These are phyloP conservation scores for Fusarium mundagurra DNA, from an alignment of 2,329 filamentous ascomycete genomes.

Conservation along the genomic window DNA sequence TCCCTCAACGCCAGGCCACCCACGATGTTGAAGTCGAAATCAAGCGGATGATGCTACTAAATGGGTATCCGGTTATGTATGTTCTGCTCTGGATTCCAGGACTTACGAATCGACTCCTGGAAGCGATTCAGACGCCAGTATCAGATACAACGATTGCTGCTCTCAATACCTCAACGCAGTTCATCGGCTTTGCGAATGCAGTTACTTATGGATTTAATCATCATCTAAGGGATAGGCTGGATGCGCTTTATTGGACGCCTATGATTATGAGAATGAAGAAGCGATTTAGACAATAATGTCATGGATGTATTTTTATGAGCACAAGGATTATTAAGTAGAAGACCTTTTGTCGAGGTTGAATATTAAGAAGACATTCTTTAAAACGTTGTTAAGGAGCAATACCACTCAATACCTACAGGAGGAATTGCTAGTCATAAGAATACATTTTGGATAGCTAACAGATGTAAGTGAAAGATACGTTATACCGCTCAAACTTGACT, in stretches of 20 bases:
- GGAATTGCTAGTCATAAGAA: neutral
- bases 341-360: neutral
- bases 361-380: neutral
- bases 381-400: neutral
- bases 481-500: neutral
- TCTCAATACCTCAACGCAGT: conserved; percentile 36
- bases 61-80: conserved; percentile 40
- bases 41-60: conserved; percentile 40
- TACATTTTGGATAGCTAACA: neutral
- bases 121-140: conserved; percentile 21
- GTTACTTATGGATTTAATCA: conserved; percentile 39
- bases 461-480: neutral
- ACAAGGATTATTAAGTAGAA: neutral
- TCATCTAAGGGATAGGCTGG: conserved; percentile 37
- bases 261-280: conserved; percentile 23
- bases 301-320: neutral
- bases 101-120: conserved; percentile 35
- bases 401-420: neutral
- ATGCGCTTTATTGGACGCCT: conserved; percentile 27
- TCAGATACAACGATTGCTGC: conserved; percentile 22
- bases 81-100: conserved; percentile 38
- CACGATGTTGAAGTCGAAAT: conserved; percentile 35
- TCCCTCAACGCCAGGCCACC: conserved; percentile 29
- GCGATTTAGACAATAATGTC: conserved; percentile 7
- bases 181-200: conserved; percentile 36